Evolutionary conservation across 306 rosid genomes (phyloP).

Genomic region (Dryas alaskensis): DNA sequence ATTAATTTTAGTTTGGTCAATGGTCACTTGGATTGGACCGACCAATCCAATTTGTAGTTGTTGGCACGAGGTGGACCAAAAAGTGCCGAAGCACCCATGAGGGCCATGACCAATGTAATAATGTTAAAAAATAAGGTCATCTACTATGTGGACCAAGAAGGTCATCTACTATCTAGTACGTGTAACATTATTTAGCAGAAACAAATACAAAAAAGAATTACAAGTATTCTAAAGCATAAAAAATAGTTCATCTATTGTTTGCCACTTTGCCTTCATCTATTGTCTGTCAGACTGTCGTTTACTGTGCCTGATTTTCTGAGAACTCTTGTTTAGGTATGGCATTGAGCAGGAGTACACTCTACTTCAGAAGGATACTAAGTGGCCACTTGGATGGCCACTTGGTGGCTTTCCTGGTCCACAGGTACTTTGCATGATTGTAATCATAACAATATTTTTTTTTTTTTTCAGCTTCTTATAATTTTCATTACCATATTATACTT

Average conservation of each 20-base stretch:
- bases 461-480: background rate
- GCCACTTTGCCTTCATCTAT: no score
- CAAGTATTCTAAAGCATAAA: no score
- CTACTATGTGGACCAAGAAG: no score
- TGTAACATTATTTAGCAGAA: no score
- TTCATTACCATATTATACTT: background rate
- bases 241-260: no score
- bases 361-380: slow-evolving; percentile 39
- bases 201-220: no score
- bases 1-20: background rate
- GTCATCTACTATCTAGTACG: no score
- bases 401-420: slow-evolving; percentile 61
- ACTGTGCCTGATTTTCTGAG: no score
- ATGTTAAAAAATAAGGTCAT: no score
- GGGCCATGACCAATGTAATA: no score
- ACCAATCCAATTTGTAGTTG: background rate
- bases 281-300: no score
- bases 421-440: slow-evolving; percentile 17
- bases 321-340: slow-evolving; percentile 37
- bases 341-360: slow-evolving; percentile 63
- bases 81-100: background rate
- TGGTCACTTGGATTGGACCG: background rate
- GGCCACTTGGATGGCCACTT: slow-evolving; percentile 55
- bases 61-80: background rate
- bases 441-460: no score